A percentile compares a stretch with the other conserved stretches of the same genome.
Evolutionary conservation across 805 yeast genomes (phyloP).

Genomic region (Lipomyces anomalus): DNA sequence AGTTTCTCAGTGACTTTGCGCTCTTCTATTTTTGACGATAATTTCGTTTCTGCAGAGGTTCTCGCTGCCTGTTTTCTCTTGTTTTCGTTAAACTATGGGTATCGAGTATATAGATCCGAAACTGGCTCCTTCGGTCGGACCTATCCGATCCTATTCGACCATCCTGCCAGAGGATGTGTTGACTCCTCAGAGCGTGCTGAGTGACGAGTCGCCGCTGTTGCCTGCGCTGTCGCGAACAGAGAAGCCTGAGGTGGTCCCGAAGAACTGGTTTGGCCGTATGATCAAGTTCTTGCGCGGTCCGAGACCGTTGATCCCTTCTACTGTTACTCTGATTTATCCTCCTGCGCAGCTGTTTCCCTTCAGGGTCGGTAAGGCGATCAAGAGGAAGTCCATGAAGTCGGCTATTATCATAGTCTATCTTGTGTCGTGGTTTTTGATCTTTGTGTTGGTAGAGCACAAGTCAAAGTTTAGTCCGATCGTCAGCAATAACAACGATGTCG

Average conservation of each 20-base stretch:
- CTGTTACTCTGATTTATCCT: slow-evolving; percentile 19
- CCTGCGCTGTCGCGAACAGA: slow-evolving; percentile 3
- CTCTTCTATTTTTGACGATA: no score
- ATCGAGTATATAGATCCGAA: no score
- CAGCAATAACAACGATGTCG: slow-evolving; percentile 14
- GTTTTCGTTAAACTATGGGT: no score
- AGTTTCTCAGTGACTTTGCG: no score
- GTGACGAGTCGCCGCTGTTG: slow-evolving; percentile 22
- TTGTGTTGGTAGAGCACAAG: slow-evolving; percentile 22
- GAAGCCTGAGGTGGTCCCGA: slow-evolving; percentile 21
- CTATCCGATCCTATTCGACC: slow-evolving; percentile 21
- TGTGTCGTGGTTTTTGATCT: slow-evolving; percentile 21
- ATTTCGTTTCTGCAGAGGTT: no score
- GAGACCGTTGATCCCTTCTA: slow-evolving; percentile 20
- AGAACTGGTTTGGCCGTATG: slow-evolving; percentile 17
- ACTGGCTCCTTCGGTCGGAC: neutral
- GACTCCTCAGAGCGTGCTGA: slow-evolving; percentile 8
- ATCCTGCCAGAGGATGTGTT: slow-evolving; percentile 10
- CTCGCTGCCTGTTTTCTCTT: no score
- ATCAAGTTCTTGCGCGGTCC: slow-evolving; percentile 23
- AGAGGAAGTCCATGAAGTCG: slow-evolving; percentile 14
- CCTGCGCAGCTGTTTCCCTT: slow-evolving; percentile 22
- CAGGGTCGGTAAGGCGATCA: slow-evolving; percentile 17
- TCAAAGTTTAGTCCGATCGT: slow-evolving; percentile 21
- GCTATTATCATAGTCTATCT: slow-evolving; percentile 14